phyloP scores from a whole-genome alignment of 176 grass and related monocot genomes.

The Leersia perrieri region DNA sequence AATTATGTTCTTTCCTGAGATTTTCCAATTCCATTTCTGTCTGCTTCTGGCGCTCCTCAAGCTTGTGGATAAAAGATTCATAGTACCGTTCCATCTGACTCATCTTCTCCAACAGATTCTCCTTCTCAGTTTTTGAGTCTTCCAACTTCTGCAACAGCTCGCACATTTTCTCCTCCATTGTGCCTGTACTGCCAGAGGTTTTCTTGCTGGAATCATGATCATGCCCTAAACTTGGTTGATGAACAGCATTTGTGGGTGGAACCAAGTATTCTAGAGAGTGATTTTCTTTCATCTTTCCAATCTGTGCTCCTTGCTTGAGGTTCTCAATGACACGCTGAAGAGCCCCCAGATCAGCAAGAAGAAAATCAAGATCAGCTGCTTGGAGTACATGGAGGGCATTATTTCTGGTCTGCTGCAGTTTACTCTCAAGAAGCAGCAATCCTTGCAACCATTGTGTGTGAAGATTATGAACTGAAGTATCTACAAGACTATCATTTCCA shows the following conservation, averaged over 20 bases:
- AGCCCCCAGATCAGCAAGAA: slow-evolving; percentile 71
- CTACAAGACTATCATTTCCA: slow-evolving; percentile 37
- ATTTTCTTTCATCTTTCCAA: slow-evolving; percentile 38
- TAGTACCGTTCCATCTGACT: slow-evolving; percentile 93
- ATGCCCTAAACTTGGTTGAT: slow-evolving; percentile 24
- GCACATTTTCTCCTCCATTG: slow-evolving; percentile 89
- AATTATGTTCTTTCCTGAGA: slow-evolving; percentile 84
- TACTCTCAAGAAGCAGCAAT: slow-evolving; percentile 73
- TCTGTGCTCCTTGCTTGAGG: slow-evolving; percentile 63
- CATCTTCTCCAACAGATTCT: slow-evolving; percentile 83
- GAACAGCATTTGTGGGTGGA: slow-evolving; percentile 25
- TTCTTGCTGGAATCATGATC: slow-evolving; percentile 41
- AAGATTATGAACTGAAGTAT: slow-evolving; percentile 39
- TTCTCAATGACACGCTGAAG: slow-evolving; percentile 68
- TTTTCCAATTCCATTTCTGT: slow-evolving; percentile 78
- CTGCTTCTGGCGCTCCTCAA: slow-evolving; percentile 85
- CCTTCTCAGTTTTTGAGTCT: slow-evolving; percentile 92
- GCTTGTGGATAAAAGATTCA: slow-evolving; percentile 79
- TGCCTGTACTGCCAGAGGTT: slow-evolving; percentile 44
- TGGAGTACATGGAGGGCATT: slow-evolving; percentile 71
- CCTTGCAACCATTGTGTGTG: slow-evolving; percentile 65
- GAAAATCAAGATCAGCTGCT: slow-evolving; percentile 79
- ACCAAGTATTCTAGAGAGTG: slow-evolving; percentile 34
- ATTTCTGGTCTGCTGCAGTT: slow-evolving; percentile 85
- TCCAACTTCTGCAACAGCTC: slow-evolving; percentile 87